Evolutionary conservation across 352 stramenopile genomes (phyloP).

Genomic region (Phytophthora parvispora): DNA sequence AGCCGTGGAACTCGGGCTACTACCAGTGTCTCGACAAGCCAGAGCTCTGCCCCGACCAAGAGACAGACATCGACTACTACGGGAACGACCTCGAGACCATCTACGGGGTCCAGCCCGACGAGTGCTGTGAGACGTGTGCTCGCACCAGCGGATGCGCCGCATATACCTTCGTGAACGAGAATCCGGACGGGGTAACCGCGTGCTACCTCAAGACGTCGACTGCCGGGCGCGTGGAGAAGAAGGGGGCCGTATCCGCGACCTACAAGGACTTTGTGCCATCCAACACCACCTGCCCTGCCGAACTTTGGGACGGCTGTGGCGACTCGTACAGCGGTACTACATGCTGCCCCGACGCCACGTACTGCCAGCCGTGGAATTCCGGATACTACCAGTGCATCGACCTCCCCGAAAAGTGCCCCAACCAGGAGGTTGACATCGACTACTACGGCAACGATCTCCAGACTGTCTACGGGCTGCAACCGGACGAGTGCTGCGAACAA

Average conservation of each 20-base stretch:
- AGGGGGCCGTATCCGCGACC: constrained; percentile 38
- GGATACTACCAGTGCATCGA: constrained; percentile 71
- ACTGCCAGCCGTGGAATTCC: constrained; percentile 75
- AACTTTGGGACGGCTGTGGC: constrained; percentile 24
- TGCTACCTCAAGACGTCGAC: constrained; percentile 67
- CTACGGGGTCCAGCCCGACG: constrained; percentile 46
- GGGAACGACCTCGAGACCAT: constrained; percentile 58
- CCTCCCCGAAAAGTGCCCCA: constrained; percentile 45
- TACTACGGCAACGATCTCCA: constrained; percentile 60
- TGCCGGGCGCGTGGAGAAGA: constrained; percentile 34
- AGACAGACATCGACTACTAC: constrained; percentile 66
- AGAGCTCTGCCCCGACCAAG: constrained; percentile 47
- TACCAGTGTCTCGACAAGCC: constrained; percentile 70
- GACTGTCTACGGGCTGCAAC: constrained; percentile 50
- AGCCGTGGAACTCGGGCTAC: constrained; percentile 71
- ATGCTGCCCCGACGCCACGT: constrained; percentile 45
- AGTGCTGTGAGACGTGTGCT: constrained; percentile 52
- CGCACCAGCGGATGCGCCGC: constrained; percentile 51
- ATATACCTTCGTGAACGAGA: constrained; percentile 76
- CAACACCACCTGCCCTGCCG: constrained; percentile 11
- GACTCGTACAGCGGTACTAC: constrained; percentile 17
- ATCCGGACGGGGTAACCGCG: constrained; percentile 53
- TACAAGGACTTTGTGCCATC: constrained; percentile 28
- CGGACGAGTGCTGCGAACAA: constrained; percentile 46
- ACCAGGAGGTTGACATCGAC: constrained; percentile 64